Evolutionary conservation across 495 filamentous ascomycete species (phyloP), one percentile per base, ranked within the genome.

Genomic region (Podospora comata): DNA sequence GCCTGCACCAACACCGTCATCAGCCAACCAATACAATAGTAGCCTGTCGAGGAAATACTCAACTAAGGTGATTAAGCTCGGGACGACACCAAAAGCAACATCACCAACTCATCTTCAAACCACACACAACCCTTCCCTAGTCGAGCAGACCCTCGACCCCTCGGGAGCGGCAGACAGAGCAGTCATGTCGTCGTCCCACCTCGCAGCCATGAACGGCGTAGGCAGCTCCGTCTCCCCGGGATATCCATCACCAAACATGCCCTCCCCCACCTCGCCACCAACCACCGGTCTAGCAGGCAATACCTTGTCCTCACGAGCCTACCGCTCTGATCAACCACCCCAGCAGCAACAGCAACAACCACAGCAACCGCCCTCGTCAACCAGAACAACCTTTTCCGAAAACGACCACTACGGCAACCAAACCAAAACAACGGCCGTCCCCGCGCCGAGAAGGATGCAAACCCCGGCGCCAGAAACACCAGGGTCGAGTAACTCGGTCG

Each of bases 61-160:
- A 39, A 92, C 89, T 60, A 97, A 97, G 81, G 90, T 92, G 80
- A 87, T 95, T 68, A 92, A 95, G 80, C 86, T 93, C 28, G 92
- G 92, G 65, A 83, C 85, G 23, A 90, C 88, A 39, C 91, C 93
- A 4, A 97, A 96, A 79, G 92, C 77, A 60, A 77, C 80, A 62
- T 87, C 85, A 60, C 94, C 95, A 15, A 96, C 96, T 5, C 89
- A 93, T 72, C 84, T 90, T 66, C 88, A 85, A 71, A 83, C 80
- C 15, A 79, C 78, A 27, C 83, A 86, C 71, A 82, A 87, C 71
- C 81, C 82, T 19, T 83, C 83, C 4, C 81, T 83, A 67, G 82
- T 85, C 75, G 85, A 86, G 65, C 84, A 85, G 76, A 81, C 84
- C 3, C 75, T 86, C 44, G 84, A 87, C 69, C 84, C 85, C 3